These are phyloP conservation scores for Eimeria brunetti DNA, from an alignment of 169 alveolate species.

Conservation along the genomic window DNA sequence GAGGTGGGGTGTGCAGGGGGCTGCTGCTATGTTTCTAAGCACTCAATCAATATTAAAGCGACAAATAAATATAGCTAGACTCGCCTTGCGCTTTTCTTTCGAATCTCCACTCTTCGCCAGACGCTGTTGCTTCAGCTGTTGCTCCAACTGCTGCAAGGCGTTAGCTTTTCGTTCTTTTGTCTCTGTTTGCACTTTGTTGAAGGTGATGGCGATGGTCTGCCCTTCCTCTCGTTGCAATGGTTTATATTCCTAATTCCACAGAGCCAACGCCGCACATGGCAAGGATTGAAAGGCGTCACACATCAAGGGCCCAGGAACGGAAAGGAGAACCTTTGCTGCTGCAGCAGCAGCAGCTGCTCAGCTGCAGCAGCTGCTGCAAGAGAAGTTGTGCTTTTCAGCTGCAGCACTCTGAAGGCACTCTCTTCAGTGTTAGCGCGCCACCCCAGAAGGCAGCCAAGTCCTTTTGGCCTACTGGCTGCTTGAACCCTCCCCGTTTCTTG, in stretches of 20 bases:
- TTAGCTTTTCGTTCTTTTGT: not conserved
- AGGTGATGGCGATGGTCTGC: not conserved
- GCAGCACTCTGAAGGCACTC: not conserved
- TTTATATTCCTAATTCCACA: constrained; percentile 18
- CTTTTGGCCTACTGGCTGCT: constrained; percentile 43
- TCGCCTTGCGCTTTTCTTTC: constrained; percentile 57
- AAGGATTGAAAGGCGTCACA: not conserved
- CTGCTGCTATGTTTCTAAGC: not conserved
- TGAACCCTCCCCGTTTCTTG: constrained; percentile 40
- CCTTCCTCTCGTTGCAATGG: constrained; percentile 45
- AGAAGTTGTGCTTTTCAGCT: no score
- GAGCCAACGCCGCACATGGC: not conserved
- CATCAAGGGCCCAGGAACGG: not conserved
- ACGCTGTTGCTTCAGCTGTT: constrained; percentile 54
- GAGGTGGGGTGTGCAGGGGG: not conserved
- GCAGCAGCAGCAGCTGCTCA: not conserved
- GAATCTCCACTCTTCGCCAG: constrained; percentile 15
- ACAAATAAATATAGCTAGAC: not conserved
- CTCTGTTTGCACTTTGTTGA: constrained; percentile 21
- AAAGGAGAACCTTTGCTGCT: not conserved
- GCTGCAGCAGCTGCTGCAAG: not conserved
- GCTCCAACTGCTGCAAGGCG: constrained; percentile 32
- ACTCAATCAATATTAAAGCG: not conserved
- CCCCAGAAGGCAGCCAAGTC: not conserved
- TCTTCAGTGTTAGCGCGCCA: not conserved